Base-by-base conservation (phyloP, 106 monocot species). In the Dactylorhiza incarnata region DNA sequence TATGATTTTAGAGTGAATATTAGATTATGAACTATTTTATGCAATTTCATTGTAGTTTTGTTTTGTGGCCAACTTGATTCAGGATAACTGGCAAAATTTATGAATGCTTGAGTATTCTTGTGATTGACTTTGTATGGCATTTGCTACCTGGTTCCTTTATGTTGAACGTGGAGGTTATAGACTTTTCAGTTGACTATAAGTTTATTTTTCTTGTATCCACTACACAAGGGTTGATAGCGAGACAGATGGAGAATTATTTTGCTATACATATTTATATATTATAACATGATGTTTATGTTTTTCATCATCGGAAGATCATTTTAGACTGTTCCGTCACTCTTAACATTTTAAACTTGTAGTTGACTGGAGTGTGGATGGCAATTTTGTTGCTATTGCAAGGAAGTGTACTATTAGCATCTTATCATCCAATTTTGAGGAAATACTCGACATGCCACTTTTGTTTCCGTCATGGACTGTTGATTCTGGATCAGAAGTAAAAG, bases 281-380 rank as follows among this genome's bases (percentile, higher is more conserved):
- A 24, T 3, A 44, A 15, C 1, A 17, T 46, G 0, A 69, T 45
- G 13, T 16, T 37, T 66, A 45, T 69, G 44, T 45, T 69, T 69
- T 11, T 69, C 9, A 9, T 17, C 45, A 19, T 5, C 44, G n/a
- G 10, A 3, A 46, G 45, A 46, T 46, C 14, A 69, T 69, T 44
- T 17, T 69, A 19, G 6, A 45, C 15, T 69, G 65, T 65, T 65
- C n/a, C 45, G 16, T 6, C 22, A 69, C 29, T 46, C 66, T 69
- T 45, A 48, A 48, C 19, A 54, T 44, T 78, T 16, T 49, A 45
- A 19, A 71, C 44, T 23, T 85, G 71, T 80, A 95, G 95, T 87
- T 84, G 90, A 91, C 43, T 96, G 93, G 86, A 90, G 90, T 67
- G 53, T 70, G 45, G 82, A 84, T 49, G 88, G 93, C 45, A 77